These are phyloP conservation scores for Annulohypoxylon moriforme DNA, from an alignment of 495 filamentous ascomycete genomes.

Conservation along the genomic window DNA sequence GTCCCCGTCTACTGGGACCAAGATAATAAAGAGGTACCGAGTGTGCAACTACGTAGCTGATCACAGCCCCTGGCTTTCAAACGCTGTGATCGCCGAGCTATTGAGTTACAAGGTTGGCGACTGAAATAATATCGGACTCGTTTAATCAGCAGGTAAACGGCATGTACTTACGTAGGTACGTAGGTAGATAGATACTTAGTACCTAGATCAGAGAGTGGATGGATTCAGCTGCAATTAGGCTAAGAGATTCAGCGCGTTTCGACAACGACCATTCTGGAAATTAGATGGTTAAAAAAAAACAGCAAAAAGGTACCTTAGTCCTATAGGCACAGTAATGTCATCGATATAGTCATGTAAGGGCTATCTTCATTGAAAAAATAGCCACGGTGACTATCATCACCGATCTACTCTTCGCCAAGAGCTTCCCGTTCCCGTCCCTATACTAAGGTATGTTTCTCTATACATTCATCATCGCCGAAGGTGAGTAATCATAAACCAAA, in stretches of 20 bases:
- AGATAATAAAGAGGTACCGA: slow-evolving; percentile 28
- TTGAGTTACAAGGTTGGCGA: background rate
- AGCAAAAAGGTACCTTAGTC: background rate
- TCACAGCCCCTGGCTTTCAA: slow-evolving; percentile 1
- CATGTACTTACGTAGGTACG: background rate
- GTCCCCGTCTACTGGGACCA: slow-evolving; percentile 42
- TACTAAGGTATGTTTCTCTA: background rate
- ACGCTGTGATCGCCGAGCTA: slow-evolving; percentile 12
- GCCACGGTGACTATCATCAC: slow-evolving; percentile 28
- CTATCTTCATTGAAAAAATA: slow-evolving; percentile 30
- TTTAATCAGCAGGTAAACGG: background rate
- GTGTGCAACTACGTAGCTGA: slow-evolving; percentile 28
- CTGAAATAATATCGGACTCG: background rate
- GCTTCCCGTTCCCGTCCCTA: slow-evolving; percentile 10
- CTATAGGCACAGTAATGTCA: slow-evolving; percentile 20
- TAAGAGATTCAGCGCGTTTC: background rate
- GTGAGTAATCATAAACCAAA: slow-evolving; percentile 30
- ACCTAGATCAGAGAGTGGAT: background rate
- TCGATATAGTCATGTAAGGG: slow-evolving; percentile 40
- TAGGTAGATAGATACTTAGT: background rate
- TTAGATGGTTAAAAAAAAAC: background rate
- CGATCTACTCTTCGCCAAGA: slow-evolving; percentile 35
- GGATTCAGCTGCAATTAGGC: background rate
- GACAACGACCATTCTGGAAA: background rate
- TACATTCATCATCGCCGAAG: slow-evolving; percentile 13